Evolutionary conservation across 1,139 yeast genomes (phyloP).

Genomic region (Yamadazyma oceani): DNA sequence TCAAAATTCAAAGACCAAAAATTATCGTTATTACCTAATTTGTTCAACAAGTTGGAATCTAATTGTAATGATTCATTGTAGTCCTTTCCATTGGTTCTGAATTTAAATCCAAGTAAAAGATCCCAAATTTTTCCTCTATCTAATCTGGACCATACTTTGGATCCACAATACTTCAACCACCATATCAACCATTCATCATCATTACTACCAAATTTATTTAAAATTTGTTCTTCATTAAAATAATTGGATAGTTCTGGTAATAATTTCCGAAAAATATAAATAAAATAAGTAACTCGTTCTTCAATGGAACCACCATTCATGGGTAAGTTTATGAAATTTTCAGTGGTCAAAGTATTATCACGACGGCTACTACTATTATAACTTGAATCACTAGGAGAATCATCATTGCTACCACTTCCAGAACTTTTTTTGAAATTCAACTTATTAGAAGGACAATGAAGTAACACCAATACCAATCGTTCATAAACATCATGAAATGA

Average conservation of each 20-base stretch:
- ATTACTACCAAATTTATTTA: slow-evolving; percentile 57
- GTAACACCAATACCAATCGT: slow-evolving; percentile 68
- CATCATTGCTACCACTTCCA: background rate
- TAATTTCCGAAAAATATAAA: slow-evolving; percentile 59
- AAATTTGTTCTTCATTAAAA: slow-evolving; percentile 78
- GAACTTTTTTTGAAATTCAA: slow-evolving; percentile 9
- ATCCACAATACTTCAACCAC: slow-evolving; percentile 95
- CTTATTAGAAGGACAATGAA: slow-evolving; percentile 64
- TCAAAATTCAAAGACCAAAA: slow-evolving; percentile 36
- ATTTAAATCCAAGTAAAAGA: slow-evolving; percentile 76
- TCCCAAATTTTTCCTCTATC: slow-evolving; percentile 94
- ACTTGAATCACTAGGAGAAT: background rate
- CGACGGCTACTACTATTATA: background rate
- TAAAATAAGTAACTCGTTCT: slow-evolving; percentile 71
- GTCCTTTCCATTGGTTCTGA: slow-evolving; percentile 32
- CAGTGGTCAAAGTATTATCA: slow-evolving; percentile 10
- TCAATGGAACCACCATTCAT: slow-evolving; percentile 67
- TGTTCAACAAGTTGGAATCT: slow-evolving; percentile 23
- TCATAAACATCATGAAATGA: slow-evolving; percentile 72
- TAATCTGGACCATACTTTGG: slow-evolving; percentile 76
- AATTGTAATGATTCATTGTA: slow-evolving; percentile 36
- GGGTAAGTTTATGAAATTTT: slow-evolving; percentile 42
- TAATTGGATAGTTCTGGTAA: slow-evolving; percentile 78
- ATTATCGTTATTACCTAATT: slow-evolving; percentile 42
- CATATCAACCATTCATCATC: slow-evolving; percentile 91